These are phyloP conservation scores for Austroboletus eburneus DNA, from an alignment of 768 basidiomycete genomes.

Conservation along the genomic window DNA sequence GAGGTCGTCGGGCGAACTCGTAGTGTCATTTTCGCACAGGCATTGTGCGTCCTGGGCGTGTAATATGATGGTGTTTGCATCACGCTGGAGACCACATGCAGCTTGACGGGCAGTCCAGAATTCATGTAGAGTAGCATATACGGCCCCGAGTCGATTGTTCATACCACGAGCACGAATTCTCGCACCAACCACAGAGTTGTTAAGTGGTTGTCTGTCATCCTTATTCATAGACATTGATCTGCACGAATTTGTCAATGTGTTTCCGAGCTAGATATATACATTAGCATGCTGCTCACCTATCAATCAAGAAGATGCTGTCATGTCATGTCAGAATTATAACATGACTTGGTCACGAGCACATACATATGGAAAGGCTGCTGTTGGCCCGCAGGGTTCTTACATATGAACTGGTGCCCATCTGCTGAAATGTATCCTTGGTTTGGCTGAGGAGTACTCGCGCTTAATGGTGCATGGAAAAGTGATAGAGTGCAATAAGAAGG, in stretches of 20 bases:
- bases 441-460: conserved; percentile 15
- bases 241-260: not conserved
- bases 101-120: conserved; percentile 53
- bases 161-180: not conserved
- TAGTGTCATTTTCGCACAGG: conserved; percentile 41
- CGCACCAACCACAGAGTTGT: conserved; percentile 31
- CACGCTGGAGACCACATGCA: conserved; percentile 34
- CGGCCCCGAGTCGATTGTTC: conserved; percentile 55
- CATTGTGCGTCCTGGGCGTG: conserved; percentile 31
- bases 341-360: conserved; percentile 16
- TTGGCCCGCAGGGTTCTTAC: conserved; percentile 45
- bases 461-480: conserved; percentile 44
- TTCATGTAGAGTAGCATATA: conserved; percentile 45
- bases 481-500: conserved; percentile 55
- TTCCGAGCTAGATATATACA: not conserved
- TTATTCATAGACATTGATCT: conserved; percentile 51
- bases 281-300: conserved; percentile 5
- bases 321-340: not conserved
- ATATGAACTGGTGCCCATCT: conserved; percentile 54
- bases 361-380: conserved; percentile 59
- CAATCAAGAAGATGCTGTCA: conserved; percentile 18
- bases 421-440: conserved; percentile 45
- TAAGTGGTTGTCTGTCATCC: conserved; percentile 39
- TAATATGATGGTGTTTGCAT: conserved; percentile 53
- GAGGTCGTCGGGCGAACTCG: conserved; percentile 41